Percentiles rank a stretch among this genome's conserved stretches.
These are phyloP conservation scores for Penicillium paradoxum DNA, from an alignment of 495 filamentous ascomycete genomes.

Conservation along the genomic window DNA sequence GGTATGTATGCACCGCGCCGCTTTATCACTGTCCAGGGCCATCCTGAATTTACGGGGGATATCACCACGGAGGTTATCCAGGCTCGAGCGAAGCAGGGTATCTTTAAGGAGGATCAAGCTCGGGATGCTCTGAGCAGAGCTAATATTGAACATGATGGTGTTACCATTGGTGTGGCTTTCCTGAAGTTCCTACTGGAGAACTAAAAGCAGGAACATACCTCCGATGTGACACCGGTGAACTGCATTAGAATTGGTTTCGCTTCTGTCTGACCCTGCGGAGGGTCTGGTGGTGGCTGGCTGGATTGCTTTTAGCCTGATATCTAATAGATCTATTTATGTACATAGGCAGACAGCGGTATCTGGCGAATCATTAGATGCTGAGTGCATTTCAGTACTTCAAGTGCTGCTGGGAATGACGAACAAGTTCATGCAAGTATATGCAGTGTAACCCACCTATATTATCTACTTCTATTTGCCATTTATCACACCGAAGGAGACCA, in stretches of 20 bases:
- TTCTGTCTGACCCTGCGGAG: neutral
- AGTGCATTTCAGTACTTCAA: neutral
- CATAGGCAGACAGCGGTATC: neutral
- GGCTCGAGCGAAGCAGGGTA: conserved; percentile 51
- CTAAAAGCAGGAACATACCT: conserved; percentile 10
- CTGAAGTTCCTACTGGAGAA: conserved; percentile 66
- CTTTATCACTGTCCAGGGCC: conserved; percentile 80
- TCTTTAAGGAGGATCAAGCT: conserved; percentile 61
- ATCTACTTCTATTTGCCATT: neutral
- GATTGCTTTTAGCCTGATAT: neutral
- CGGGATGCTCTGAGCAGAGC: conserved; percentile 64
- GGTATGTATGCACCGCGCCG: conserved; percentile 66
- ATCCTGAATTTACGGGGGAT: conserved; percentile 79
- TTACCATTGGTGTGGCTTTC: conserved; percentile 62
- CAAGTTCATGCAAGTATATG: neutral
- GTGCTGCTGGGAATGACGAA: neutral
- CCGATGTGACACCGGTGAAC: neutral
- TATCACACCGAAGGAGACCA: neutral
- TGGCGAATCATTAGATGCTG: neutral
- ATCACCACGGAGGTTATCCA: conserved; percentile 69
- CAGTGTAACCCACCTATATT: neutral
- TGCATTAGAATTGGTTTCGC: neutral
- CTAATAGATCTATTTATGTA: neutral
- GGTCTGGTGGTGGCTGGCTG: neutral
- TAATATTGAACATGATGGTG: conserved; percentile 66